A percentile compares a stretch with the other conserved stretches of the same genome.
Evolutionary conservation across 768 basidiomycete species (phyloP).

Genomic region (Lactifluus rugatus): DNA sequence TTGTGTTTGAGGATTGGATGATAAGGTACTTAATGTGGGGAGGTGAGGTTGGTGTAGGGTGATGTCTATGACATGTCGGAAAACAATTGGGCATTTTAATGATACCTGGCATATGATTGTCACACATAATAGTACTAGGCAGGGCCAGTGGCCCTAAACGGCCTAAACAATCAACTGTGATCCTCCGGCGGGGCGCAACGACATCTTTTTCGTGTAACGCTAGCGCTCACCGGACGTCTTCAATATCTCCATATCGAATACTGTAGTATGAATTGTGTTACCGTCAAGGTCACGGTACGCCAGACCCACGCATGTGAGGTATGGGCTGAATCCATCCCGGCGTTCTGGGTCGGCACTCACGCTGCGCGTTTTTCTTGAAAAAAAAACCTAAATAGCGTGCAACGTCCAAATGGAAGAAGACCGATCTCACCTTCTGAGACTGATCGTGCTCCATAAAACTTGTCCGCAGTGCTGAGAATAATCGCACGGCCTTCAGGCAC

Average conservation of each 20-base stretch:
- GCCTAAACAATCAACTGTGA: no score
- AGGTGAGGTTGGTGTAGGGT: no score
- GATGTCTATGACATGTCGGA: no score
- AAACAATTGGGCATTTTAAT: no score
- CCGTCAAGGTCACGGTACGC: constrained; percentile 53
- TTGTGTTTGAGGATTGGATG: no score
- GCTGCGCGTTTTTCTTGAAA: constrained; percentile 31
- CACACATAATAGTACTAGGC: no score
- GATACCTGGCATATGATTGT: no score
- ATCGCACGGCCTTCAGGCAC: constrained; percentile 76
- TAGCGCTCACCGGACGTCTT: constrained; percentile 75
- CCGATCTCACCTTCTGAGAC: constrained; percentile 59
- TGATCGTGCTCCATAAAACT: constrained; percentile 94
- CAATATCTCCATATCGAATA: constrained; percentile 81
- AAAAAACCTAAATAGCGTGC: not conserved
- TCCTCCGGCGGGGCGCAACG: no score
- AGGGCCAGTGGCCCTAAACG: no score
- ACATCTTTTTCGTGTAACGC: constrained; percentile 73
- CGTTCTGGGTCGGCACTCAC: constrained; percentile 95
- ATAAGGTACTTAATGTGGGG: no score
- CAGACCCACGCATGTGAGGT: constrained; percentile 77
- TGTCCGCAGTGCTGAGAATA: constrained; percentile 76
- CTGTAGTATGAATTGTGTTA: constrained; percentile 36
- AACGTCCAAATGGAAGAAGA: constrained; percentile 11
- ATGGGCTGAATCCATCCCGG: constrained; percentile 84